phyloP scores from a whole-genome alignment of 495 filamentous ascomycete genomes.

The Poronia punctata region DNA sequence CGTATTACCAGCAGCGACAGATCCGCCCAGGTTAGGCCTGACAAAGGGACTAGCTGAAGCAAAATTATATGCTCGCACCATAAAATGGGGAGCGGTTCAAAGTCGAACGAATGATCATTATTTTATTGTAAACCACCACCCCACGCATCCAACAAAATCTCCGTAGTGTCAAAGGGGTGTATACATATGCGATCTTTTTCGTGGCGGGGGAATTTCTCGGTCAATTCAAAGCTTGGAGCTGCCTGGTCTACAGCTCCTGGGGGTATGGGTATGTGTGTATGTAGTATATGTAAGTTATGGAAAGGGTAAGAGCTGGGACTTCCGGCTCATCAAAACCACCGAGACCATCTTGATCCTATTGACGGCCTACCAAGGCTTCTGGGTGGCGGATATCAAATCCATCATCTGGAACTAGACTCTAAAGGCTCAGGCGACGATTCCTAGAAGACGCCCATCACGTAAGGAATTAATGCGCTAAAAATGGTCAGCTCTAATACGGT shows the following conservation, averaged over 20 bases:
- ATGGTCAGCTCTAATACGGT: slow-evolving; percentile 20
- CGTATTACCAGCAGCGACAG: no score
- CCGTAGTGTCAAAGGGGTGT: slow-evolving; percentile 13
- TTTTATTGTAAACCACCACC: slow-evolving; percentile 20
- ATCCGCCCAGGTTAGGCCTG: no score
- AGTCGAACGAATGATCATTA: slow-evolving; percentile 9
- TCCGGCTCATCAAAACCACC: slow-evolving; percentile 10
- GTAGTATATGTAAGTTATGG: no score
- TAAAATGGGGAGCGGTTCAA: no score
- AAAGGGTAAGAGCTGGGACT: slow-evolving; percentile 11
- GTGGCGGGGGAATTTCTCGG: slow-evolving; percentile 15
- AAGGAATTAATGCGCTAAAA: slow-evolving; percentile 49
- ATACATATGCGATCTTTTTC: slow-evolving; percentile 23
- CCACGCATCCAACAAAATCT: slow-evolving; percentile 8
- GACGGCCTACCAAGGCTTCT: slow-evolving; percentile 6
- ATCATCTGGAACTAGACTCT: neutral
- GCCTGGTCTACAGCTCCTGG: slow-evolving; percentile 10
- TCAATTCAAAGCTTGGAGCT: slow-evolving; percentile 12
- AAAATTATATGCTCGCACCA: no score
- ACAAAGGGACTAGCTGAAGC: no score
- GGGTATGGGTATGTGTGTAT: slow-evolving; percentile 26
- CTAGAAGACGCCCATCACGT: slow-evolving; percentile 43
- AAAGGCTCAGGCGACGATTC: neutral
- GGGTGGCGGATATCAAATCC: slow-evolving; percentile 6
- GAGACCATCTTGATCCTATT: slow-evolving; percentile 5